Base-by-base conservation (phyloP, 2,329 filamentous ascomycete species). In the Xylariaceae sp. region DNA sequence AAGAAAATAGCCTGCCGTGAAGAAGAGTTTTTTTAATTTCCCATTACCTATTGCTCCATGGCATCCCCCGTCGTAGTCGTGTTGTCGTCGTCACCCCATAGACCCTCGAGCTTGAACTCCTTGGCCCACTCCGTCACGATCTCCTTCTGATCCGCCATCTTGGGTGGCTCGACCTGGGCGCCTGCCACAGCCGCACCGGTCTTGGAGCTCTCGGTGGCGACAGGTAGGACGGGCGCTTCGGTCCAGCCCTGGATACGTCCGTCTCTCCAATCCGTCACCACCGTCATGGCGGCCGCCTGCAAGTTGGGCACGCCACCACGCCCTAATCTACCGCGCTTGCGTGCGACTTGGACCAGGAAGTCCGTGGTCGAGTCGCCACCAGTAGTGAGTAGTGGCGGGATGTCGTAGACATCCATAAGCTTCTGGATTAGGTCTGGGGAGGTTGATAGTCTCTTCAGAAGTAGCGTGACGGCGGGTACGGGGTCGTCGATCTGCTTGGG, bases 231-330 rank as follows among this genome's bases (percentile, higher is more conserved):
- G 6, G 92, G 92, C 2, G 91, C 83, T 68, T 92, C 88, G 52
- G 87, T 84, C 92, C 92, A 96, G 59, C 92, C 92, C 75, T 95
- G 91, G 68, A 99, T 95, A 55, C 94, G 85, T 30, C 92, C 93
- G 73, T 97, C 93, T 67, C 94, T 85, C 90, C 94, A 96, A 78
- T 99, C 94, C n/a, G 87, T 94, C 59, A 99, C 86, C 58, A 99
- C 92, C 0, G 90, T 88, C 82, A 94, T 93, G 64, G 93, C 94
- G 6, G 94, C 93, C 56, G 89, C 87, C 66, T 86, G 81, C 60
- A 97, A 75, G 74, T 97, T 99, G 49, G 94, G 94, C 13, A 97
- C 82, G 63, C 94, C 94, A 17, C 93, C 92, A 67, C 89, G 88
- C 54, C 93, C 91, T 13, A 99, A 80, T 59, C 94, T 82, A 56